phyloP scores from a whole-genome alignment of 768 basidiomycete genomes.

The Amanita subjunquillea region DNA sequence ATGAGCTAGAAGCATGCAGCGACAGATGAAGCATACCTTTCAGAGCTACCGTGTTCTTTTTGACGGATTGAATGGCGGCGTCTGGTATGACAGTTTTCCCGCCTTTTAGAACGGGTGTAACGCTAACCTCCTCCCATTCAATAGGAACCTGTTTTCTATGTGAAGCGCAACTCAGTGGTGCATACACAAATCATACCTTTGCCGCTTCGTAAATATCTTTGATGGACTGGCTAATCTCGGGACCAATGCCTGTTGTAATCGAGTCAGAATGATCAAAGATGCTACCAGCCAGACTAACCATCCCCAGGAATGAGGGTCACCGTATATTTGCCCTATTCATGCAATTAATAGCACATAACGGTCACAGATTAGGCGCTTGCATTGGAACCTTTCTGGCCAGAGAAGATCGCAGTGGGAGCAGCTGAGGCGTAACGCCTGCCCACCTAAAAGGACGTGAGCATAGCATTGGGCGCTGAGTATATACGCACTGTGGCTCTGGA shows the following conservation, averaged over 20 bases:
- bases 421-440: slow-evolving; percentile 62
- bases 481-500: slow-evolving; percentile 34
- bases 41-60: slow-evolving; percentile 94
- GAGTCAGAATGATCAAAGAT: slow-evolving; percentile 1
- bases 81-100: slow-evolving; percentile 98
- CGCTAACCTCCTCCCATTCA: slow-evolving; percentile 98
- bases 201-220: slow-evolving; percentile 90
- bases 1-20: neutral
- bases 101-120: slow-evolving; percentile 85
- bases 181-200: slow-evolving; percentile 33
- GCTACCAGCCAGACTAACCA: slow-evolving; percentile 37
- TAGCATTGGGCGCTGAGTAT: neutral
- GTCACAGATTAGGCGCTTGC: slow-evolving; percentile 35
- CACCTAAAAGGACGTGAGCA: slow-evolving; percentile 21
- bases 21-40: slow-evolving; percentile 55
- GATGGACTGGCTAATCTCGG: slow-evolving; percentile 95
- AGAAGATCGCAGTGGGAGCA: slow-evolving; percentile 81
- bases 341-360: slow-evolving; percentile 3
- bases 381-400: slow-evolving; percentile 80
- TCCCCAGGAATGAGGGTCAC: slow-evolving; percentile 97
- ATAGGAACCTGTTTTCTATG: slow-evolving; percentile 73
- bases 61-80: slow-evolving; percentile 79
- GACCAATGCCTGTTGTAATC: slow-evolving; percentile 74
- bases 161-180: slow-evolving; percentile 5
- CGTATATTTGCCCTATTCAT: slow-evolving; percentile 80